Conservation (phyloP, 208 protist species). For the Naegleria lovaniensis region DNA sequence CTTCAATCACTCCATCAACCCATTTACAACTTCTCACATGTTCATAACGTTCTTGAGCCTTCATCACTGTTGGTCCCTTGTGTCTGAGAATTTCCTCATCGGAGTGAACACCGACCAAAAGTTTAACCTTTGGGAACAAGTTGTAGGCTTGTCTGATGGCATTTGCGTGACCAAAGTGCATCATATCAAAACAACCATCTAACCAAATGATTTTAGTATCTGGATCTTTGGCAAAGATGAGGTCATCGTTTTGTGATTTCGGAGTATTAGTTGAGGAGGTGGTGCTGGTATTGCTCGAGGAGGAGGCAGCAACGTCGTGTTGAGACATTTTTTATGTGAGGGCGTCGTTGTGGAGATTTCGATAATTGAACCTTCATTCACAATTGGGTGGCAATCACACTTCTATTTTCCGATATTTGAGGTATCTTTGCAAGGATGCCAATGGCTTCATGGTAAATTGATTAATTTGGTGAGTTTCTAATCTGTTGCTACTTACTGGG, state of each 20-base stretch:
- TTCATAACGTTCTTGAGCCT: slow-evolving; percentile 52
- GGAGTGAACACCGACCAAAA: background rate
- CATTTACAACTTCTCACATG: slow-evolving; percentile 93
- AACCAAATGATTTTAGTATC: background rate
- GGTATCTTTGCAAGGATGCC: no score
- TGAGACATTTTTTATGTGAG: slow-evolving; percentile 12
- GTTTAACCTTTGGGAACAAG: background rate
- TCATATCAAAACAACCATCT: slow-evolving; percentile 31
- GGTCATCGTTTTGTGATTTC: no score
- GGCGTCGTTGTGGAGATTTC: no score
- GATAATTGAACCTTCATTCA: no score
- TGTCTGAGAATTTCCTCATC: slow-evolving; percentile 22
- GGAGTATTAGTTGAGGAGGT: no score
- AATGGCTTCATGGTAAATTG: no score
- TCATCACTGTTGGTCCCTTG: slow-evolving; percentile 20
- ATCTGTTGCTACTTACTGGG: background rate
- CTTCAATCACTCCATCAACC: slow-evolving; percentile 91
- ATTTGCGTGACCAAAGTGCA: slow-evolving; percentile 26
- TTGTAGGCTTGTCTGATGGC: background rate
- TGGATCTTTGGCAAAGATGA: background rate
- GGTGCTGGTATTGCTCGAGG: background rate
- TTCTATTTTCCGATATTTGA: no score
- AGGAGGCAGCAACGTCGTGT: background rate
- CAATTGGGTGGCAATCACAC: no score
- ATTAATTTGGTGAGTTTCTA: background rate